phyloP scores from a whole-genome alignment of 345 rosid genomes.

The Cardamine resedifolia region DNA sequence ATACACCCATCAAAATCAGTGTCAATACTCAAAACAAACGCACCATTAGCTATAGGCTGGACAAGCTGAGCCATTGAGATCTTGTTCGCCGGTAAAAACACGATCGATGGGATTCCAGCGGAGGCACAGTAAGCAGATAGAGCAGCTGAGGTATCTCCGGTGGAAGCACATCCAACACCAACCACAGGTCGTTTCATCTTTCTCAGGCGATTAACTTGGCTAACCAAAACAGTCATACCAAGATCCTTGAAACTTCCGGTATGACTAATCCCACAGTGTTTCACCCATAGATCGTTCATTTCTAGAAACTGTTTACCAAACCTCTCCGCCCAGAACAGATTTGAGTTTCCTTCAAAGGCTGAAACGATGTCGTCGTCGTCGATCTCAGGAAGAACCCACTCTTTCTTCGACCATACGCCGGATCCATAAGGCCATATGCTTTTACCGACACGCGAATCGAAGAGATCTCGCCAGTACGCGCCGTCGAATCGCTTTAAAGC shows the following conservation, averaged over 20 bases:
- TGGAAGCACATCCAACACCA: conserved; percentile 94
- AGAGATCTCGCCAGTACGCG: conserved; percentile 68
- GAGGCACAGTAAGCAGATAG: conserved; percentile 84
- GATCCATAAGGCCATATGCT: conserved; percentile 89
- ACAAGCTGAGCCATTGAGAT: conserved; percentile 95
- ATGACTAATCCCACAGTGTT: conserved; percentile 91
- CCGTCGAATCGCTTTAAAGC: conserved; percentile 69
- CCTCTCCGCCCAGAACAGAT: conserved; percentile 90
- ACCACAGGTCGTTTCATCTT: conserved; percentile 70
- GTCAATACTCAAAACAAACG: conserved; percentile 83
- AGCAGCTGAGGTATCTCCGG: conserved; percentile 93
- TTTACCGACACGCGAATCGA: conserved; percentile 85
- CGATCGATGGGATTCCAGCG: conserved; percentile 89
- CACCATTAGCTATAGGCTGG: conserved; percentile 92
- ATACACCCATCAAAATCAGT: conserved; percentile 94
- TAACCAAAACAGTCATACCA: conserved; percentile 92
- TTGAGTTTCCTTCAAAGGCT: conserved; percentile 93
- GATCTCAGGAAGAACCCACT: conserved; percentile 89
- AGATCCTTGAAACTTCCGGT: conserved; percentile 93
- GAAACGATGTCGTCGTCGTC: conserved; percentile 77
- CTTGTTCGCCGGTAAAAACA: conserved; percentile 78
- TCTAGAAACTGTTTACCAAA: conserved; percentile 70
- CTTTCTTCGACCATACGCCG: conserved; percentile 92
- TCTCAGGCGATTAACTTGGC: conserved; percentile 82
- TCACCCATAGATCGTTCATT: conserved; percentile 91